A percentile compares a stretch with the other conserved stretches of the same genome.
Conservation (phyloP, 2,329 filamentous ascomycete species). For the Huntiella savannae region DNA sequence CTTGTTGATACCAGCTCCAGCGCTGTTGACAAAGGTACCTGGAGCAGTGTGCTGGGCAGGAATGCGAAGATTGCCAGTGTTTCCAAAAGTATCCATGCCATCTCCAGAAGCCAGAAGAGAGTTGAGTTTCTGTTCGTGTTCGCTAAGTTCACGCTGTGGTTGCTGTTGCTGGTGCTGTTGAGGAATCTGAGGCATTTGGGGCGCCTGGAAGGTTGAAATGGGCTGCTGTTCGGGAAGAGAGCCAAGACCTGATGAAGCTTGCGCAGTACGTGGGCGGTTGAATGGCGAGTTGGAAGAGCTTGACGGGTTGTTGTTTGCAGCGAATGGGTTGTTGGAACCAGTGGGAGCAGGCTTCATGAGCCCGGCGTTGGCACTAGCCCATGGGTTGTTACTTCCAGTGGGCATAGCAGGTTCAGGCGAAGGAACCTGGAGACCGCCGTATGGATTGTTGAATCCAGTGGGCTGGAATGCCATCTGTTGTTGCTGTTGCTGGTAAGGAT, state of each 20-base stretch:
- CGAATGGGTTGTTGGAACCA: slow-evolving; percentile 96
- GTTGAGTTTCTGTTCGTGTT: slow-evolving; percentile 62
- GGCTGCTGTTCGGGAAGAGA: slow-evolving; percentile 72
- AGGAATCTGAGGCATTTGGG: slow-evolving; percentile 26
- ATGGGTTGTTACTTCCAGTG: slow-evolving; percentile 84
- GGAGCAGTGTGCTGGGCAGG: slow-evolving; percentile 92
- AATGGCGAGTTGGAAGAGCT: slow-evolving; percentile 40
- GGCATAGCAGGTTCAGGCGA: slow-evolving; percentile 44
- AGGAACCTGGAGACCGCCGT: slow-evolving; percentile 24
- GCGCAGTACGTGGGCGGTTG: slow-evolving; percentile 29
- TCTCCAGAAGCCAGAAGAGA: slow-evolving; percentile 71
- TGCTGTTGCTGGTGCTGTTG: slow-evolving; percentile 22
- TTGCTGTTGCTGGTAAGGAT: slow-evolving; percentile 44
- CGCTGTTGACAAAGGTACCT: slow-evolving; percentile 90
- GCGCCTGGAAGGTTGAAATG: slow-evolving; percentile 34
- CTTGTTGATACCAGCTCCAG: slow-evolving; percentile 57
- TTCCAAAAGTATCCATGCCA: slow-evolving; percentile 92
- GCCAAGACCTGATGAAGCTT: slow-evolving; percentile 51
- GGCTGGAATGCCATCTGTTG: slow-evolving; percentile 21
- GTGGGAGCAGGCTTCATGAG: slow-evolving; percentile 66
- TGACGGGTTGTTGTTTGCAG: slow-evolving; percentile 20
- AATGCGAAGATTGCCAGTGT: slow-evolving; percentile 88
- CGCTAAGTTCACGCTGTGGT: slow-evolving; percentile 36
- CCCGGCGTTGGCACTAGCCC: slow-evolving; percentile 46
- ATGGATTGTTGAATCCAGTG: slow-evolving; percentile 33